A percentile compares a stretch with the other conserved stretches of the same genome.
These are phyloP conservation scores for Fragaria nilgerrensis DNA, from an alignment of 306 rosid genomes.

Conservation along the genomic window DNA sequence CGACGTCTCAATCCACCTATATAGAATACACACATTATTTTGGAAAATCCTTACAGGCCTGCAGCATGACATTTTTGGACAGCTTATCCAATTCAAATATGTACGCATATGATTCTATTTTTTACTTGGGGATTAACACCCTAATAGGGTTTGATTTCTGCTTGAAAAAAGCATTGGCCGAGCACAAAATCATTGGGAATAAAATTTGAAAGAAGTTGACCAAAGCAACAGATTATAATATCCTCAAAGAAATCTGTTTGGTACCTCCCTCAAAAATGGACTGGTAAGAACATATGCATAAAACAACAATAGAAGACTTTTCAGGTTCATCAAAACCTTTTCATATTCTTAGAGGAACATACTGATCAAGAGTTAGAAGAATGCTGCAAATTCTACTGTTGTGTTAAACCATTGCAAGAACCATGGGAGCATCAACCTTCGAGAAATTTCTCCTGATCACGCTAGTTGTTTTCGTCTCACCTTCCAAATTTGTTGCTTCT, in stretches of 20 bases:
- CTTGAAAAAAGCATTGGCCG: too few species aligned
- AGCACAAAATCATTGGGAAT: too few species aligned
- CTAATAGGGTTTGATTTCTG: too few species aligned
- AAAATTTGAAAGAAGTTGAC: too few species aligned
- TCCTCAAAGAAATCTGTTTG: neutral
- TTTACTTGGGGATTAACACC: too few species aligned
- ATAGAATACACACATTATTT: neutral
- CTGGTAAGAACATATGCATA: neutral
- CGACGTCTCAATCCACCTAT: neutral
- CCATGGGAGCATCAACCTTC: conserved; percentile 19
- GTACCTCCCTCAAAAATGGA: neutral
- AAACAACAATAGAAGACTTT: neutral
- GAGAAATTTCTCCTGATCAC: conserved; percentile 4
- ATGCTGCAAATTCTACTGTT: neutral
- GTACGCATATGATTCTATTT: neutral
- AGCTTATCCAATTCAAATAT: neutral
- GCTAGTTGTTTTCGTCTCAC: neutral
- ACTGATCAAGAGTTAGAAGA: neutral
- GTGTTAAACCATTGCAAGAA: neutral
- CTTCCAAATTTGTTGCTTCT: neutral
- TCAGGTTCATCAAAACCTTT: neutral
- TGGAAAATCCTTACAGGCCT: neutral
- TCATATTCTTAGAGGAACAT: neutral
- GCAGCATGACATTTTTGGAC: neutral
- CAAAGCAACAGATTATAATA: neutral